Evolutionary conservation across 2,329 filamentous ascomycete species (phyloP).

Genomic region (Colletotrichum noveboracense): DNA sequence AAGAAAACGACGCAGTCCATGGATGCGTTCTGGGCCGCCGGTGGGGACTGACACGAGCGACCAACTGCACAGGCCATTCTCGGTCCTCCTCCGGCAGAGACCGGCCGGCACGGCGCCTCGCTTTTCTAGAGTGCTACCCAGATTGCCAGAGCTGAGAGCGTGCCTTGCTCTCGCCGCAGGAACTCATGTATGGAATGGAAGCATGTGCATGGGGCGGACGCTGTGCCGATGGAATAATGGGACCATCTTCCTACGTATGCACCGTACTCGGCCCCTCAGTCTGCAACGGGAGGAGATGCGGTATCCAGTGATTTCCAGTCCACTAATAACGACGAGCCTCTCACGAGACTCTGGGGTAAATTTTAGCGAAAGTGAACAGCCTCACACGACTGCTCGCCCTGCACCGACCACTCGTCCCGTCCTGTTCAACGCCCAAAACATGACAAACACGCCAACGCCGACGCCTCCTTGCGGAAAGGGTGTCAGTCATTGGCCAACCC

Average conservation of each 20-base stretch:
- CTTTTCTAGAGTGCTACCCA: background rate
- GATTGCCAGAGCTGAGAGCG: background rate
- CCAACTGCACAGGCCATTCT: constrained; percentile 8
- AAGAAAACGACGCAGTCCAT: constrained; percentile 1
- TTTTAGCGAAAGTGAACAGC: background rate
- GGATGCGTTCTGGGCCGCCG: background rate
- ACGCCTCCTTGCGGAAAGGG: background rate
- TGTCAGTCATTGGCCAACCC: constrained; percentile 5
- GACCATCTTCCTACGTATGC: background rate
- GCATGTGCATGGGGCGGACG: background rate
- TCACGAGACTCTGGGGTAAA: background rate
- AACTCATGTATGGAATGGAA: background rate
- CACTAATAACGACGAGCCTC: background rate
- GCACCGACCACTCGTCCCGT: background rate
- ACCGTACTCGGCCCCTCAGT: background rate
- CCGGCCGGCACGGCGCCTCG: background rate
- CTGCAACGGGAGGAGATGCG: background rate
- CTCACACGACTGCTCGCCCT: background rate
- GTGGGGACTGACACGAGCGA: background rate
- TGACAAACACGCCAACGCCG: constrained; percentile 5
- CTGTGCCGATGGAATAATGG: background rate
- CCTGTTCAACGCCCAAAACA: background rate
- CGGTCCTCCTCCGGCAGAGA: constrained; percentile 5
- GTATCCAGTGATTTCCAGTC: background rate
- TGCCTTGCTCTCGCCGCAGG: background rate